A percentile compares a stretch with the other conserved stretches of the same genome.
Conservation (phyloP, 2,329 filamentous ascomycete genomes). For the Hypoxylon sp. region DNA sequence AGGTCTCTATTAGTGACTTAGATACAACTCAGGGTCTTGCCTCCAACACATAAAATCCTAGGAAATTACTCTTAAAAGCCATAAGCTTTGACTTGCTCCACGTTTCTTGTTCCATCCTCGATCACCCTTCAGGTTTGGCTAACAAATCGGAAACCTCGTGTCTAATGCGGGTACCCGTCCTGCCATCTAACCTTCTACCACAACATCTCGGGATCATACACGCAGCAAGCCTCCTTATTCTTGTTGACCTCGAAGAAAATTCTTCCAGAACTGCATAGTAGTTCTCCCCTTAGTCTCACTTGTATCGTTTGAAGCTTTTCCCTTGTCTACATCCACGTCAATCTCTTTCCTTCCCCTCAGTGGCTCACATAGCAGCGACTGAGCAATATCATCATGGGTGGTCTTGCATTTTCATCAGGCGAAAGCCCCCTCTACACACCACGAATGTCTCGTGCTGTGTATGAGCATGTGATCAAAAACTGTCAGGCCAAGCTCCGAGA, state of each 20-base stretch:
- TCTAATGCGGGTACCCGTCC: background rate
- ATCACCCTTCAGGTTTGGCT: background rate
- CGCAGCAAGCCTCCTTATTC: background rate
- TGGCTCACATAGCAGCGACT: background rate
- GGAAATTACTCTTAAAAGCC: background rate
- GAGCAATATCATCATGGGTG: conserved; percentile 71
- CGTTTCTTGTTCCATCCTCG: background rate
- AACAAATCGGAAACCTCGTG: background rate
- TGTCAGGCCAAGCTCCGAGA: conserved; percentile 64
- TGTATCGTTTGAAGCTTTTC: background rate
- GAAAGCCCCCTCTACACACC: conserved; percentile 70
- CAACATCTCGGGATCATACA: background rate
- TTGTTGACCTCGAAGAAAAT: background rate
- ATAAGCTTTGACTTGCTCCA: background rate
- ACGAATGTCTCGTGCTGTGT: conserved; percentile 74
- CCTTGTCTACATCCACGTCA: background rate
- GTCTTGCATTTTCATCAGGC: conserved; percentile 69
- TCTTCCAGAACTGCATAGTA: background rate
- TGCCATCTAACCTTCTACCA: background rate
- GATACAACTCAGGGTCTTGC: background rate
- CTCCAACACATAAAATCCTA: background rate
- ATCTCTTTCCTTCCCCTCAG: background rate
- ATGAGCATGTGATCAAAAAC: conserved; percentile 64
- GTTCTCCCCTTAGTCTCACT: background rate
- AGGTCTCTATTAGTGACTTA: background rate